A percentile compares a stretch with the other conserved stretches of the same genome.
These are phyloP conservation scores for Sporobolomyces phaffii DNA, from an alignment of 768 basidiomycete genomes.

Conservation along the genomic window DNA sequence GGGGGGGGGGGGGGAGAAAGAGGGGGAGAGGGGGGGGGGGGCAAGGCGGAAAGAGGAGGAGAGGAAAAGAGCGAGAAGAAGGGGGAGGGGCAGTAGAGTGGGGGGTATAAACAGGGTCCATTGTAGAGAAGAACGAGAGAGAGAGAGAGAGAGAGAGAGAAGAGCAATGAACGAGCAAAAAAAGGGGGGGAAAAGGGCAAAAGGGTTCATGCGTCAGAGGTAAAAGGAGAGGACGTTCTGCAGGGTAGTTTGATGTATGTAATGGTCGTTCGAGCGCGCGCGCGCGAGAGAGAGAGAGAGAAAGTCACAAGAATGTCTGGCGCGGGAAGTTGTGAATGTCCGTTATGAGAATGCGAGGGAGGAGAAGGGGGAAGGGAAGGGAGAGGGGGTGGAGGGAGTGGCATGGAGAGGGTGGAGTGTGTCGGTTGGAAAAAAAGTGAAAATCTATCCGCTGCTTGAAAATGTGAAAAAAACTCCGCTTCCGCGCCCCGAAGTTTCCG, in stretches of 20 bases:
- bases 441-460: neutral
- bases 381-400: neutral
- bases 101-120: neutral
- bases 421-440: too few relatives aligned
- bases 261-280: conserved; percentile 72
- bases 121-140: conserved; percentile 56
- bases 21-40: neutral
- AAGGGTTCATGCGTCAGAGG: too few relatives aligned
- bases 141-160: conserved; percentile 74
- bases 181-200: too few relatives aligned
- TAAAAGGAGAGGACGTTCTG: too few relatives aligned
- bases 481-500: neutral
- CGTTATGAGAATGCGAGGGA: conserved; percentile 63
- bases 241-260: too few relatives aligned
- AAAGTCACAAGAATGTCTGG: conserved; percentile 57
- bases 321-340: conserved; percentile 15
- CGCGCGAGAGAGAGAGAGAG: conserved; percentile 74
- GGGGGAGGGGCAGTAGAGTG: conserved; percentile 44
- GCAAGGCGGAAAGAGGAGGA: neutral
- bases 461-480: too few relatives aligned
- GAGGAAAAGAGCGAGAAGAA: conserved; percentile 59
- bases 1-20: neutral
- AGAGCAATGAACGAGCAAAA: conserved; percentile 67
- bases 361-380: neutral
- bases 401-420: neutral